phyloP scores from a whole-genome alignment of 164 flowering plant species.

The Houttuynia cordata region DNA sequence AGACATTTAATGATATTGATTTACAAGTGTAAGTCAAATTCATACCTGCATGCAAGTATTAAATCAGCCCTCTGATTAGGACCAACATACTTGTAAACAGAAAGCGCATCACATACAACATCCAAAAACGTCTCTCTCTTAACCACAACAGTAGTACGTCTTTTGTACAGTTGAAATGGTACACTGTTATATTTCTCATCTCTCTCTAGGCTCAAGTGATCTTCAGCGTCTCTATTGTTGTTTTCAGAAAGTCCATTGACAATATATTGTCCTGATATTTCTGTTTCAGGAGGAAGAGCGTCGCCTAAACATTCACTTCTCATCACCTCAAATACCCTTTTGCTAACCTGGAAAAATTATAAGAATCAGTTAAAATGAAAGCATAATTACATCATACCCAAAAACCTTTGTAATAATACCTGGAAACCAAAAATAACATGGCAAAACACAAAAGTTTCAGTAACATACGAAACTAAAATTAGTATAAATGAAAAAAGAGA shows the following conservation, averaged over 20 bases:
- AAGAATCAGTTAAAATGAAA: neutral
- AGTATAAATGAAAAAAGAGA: too few species aligned
- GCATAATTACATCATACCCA: too few species aligned
- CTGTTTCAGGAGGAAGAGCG: constrained; percentile 19
- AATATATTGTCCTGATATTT: constrained; percentile 3
- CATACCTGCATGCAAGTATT: constrained; percentile 75
- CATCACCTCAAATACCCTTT: constrained; percentile 67
- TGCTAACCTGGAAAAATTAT: constrained; percentile 56
- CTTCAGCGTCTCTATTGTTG: neutral
- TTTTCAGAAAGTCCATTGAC: constrained; percentile 6
- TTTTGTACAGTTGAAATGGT: constrained; percentile 67
- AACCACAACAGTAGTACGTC: constrained; percentile 59
- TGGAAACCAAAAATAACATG: too few species aligned
- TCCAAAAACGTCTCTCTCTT: constrained; percentile 54
- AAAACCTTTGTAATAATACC: too few species aligned
- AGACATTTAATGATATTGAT: too few species aligned
- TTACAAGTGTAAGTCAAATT: neutral
- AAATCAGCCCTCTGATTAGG: constrained; percentile 79
- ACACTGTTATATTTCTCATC: constrained; percentile 24
- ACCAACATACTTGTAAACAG: constrained; percentile 73
- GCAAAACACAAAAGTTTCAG: too few species aligned
- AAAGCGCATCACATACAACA: constrained; percentile 71
- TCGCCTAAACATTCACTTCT: constrained; percentile 34
- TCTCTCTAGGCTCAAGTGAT: constrained; percentile 8
- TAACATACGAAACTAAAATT: too few species aligned